A percentile compares a stretch with the other conserved stretches of the same genome.
These are phyloP conservation scores for Hymenoscyphus fraxineus DNA, from an alignment of 2,329 filamentous ascomycete species.

Conservation along the genomic window DNA sequence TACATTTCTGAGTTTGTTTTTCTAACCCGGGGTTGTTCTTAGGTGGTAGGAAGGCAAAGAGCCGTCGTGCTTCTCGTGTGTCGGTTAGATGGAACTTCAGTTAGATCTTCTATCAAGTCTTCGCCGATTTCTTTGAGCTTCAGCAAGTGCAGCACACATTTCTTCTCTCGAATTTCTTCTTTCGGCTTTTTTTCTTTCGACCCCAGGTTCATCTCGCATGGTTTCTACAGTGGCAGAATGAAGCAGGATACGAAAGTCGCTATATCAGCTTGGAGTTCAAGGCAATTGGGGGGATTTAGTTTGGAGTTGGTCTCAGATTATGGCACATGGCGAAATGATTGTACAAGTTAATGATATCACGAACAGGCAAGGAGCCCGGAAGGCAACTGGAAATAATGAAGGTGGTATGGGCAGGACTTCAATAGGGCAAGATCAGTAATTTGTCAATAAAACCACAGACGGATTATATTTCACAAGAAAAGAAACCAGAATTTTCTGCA, in stretches of 20 bases:
- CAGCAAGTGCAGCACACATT: constrained; percentile 4
- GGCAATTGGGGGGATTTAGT: not conserved
- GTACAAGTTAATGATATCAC: not conserved
- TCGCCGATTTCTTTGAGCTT: constrained; percentile 3
- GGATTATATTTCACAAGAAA: not conserved
- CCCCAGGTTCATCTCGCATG: constrained; percentile 14
- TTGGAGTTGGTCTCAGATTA: not conserved
- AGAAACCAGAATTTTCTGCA: constrained; percentile 4
- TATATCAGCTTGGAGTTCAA: not conserved
- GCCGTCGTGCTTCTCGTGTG: constrained; percentile 17
- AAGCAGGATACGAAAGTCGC: constrained; percentile 14
- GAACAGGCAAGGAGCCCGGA: not conserved
- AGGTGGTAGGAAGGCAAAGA: constrained; percentile 18
- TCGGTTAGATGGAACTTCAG: constrained; percentile 17
- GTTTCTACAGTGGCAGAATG: constrained; percentile 16
- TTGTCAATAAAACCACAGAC: not conserved
- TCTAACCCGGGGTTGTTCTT: constrained; percentile 23
- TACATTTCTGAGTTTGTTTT: constrained; percentile 27
- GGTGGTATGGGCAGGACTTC: not conserved
- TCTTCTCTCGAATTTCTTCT: not conserved
- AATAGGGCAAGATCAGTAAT: not conserved
- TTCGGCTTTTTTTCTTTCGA: constrained; percentile 16
- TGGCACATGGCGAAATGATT: not conserved
- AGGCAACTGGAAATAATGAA: not conserved
- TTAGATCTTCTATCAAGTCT: not conserved